Conservation (phyloP, 2,329 filamentous ascomycete genomes). For the Neofusicoccum sp. region DNA sequence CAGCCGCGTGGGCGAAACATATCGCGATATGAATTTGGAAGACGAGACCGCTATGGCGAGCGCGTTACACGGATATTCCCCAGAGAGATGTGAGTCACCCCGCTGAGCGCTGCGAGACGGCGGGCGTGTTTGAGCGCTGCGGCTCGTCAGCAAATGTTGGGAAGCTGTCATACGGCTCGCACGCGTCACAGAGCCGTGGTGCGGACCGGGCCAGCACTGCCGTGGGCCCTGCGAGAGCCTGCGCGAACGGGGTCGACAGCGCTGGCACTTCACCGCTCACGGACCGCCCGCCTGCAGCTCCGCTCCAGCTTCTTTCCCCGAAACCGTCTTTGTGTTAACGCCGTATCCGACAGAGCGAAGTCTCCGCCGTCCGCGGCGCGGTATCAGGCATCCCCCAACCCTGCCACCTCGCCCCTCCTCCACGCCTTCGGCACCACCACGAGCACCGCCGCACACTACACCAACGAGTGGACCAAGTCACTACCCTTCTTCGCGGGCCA, state of each 20-base stretch:
- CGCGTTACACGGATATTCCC: slow-evolving; percentile 44
- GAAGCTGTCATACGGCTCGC: not conserved
- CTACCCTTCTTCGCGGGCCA: slow-evolving; percentile 46
- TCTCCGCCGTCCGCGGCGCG: slow-evolving; percentile 38
- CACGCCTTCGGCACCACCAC: slow-evolving; percentile 43
- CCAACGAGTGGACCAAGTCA: slow-evolving; percentile 52
- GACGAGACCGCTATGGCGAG: slow-evolving; percentile 42
- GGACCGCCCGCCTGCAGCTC: slow-evolving; percentile 5
- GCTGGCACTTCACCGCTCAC: slow-evolving; percentile 6
- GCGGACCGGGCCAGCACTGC: not conserved
- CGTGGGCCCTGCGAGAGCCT: not conserved
- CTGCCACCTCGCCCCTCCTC: slow-evolving; percentile 41
- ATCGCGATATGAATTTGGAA: slow-evolving; percentile 46
- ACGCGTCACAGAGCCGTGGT: not conserved
- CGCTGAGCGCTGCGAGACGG: not conserved
- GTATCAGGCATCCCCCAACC: slow-evolving; percentile 40
- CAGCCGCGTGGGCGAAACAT: slow-evolving; percentile 40
- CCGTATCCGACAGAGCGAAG: slow-evolving; percentile 36
- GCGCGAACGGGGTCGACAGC: slow-evolving; percentile 6
- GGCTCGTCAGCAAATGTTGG: not conserved
- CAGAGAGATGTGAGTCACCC: slow-evolving; percentile 40
- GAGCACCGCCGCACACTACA: slow-evolving; percentile 40
- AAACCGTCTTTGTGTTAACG: slow-evolving; percentile 9
- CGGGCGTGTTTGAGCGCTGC: not conserved
- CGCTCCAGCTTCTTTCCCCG: not conserved